Evolutionary conservation across 1,284 basidiomycete genomes (phyloP).

Genomic region (Earliella scabrosa): DNA sequence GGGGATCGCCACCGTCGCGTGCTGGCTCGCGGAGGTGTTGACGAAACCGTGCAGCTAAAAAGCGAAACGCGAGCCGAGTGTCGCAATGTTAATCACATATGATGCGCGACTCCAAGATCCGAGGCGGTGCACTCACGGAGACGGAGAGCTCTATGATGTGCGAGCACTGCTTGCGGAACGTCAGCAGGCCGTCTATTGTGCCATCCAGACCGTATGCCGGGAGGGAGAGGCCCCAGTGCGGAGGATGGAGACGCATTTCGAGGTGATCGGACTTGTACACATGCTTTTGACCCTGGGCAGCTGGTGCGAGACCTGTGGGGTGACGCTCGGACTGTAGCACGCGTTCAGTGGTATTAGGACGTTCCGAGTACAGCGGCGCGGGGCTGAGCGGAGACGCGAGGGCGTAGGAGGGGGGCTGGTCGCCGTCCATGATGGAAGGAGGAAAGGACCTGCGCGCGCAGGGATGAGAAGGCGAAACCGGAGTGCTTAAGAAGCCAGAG

Average conservation of each 20-base stretch:
- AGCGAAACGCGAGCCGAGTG: constrained; percentile 1
- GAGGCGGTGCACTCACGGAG: constrained; percentile 42
- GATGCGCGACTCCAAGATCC: too few species aligned
- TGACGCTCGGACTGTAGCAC: constrained; percentile 27
- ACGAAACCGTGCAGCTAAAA: constrained; percentile 44
- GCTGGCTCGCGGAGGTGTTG: constrained; percentile 38
- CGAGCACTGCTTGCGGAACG: constrained; percentile 39
- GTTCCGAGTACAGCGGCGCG: constrained; percentile 32
- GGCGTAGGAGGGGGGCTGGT: constrained; percentile 21
- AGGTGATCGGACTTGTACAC: constrained; percentile 45
- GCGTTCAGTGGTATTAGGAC: constrained; percentile 25
- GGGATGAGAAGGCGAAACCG: neutral
- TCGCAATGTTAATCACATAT: neutral
- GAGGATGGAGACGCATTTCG: constrained; percentile 44
- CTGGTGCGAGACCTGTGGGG: constrained; percentile 14
- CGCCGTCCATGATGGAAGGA: constrained; percentile 16
- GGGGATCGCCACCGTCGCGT: constrained; percentile 30
- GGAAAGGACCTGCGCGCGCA: constrained; percentile 3
- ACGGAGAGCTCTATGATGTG: constrained; percentile 43
- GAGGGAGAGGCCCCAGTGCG: constrained; percentile 41
- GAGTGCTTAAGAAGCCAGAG: neutral
- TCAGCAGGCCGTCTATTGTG: constrained; percentile 44
- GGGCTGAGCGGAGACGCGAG: constrained; percentile 15
- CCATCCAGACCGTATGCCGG: constrained; percentile 48
- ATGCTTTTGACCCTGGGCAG: constrained; percentile 35